phyloP scores from a whole-genome alignment of 202 grass and related monocot genomes.

The Dendrocalamus latiflorus region DNA sequence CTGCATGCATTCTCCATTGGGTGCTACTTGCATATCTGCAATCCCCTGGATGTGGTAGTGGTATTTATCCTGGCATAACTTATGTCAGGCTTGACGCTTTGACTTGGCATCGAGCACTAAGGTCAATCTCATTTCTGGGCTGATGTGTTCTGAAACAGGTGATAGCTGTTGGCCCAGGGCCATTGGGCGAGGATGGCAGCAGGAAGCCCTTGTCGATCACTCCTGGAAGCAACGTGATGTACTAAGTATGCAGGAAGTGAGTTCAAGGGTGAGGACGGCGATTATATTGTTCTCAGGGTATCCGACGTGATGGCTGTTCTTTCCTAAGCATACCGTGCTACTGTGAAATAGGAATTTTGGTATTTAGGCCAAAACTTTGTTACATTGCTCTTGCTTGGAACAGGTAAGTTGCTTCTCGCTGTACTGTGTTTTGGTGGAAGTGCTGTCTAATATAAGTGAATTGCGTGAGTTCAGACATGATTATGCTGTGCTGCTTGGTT shows the following conservation, averaged over 20 bases:
- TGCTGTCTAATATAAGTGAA: neutral
- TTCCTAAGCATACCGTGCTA: neutral
- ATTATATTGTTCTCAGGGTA: slow-evolving; percentile 52
- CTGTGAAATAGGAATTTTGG: slow-evolving; percentile 32
- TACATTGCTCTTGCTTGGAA: neutral
- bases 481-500: too few relatives aligned
- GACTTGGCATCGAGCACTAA: neutral
- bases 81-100: neutral
- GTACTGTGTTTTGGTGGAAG: neutral
- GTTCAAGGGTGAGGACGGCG: slow-evolving; percentile 55
- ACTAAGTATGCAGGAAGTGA: slow-evolving; percentile 64
- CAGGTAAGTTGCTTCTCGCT: neutral
- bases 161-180: slow-evolving; percentile 43
- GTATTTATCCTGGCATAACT: neutral
- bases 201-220: slow-evolving; percentile 43
- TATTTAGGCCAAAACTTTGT: neutral
- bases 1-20: neutral
- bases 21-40: neutral
- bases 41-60: neutral
- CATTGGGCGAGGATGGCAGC: slow-evolving; percentile 48
- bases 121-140: neutral
- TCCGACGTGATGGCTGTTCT: slow-evolving; percentile 66
- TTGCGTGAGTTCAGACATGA: neutral
- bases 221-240: slow-evolving; percentile 47
- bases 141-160: slow-evolving; percentile 30